Conservation (phyloP, 352 stramenopile species). For the Globisporangium emineosum region DNA sequence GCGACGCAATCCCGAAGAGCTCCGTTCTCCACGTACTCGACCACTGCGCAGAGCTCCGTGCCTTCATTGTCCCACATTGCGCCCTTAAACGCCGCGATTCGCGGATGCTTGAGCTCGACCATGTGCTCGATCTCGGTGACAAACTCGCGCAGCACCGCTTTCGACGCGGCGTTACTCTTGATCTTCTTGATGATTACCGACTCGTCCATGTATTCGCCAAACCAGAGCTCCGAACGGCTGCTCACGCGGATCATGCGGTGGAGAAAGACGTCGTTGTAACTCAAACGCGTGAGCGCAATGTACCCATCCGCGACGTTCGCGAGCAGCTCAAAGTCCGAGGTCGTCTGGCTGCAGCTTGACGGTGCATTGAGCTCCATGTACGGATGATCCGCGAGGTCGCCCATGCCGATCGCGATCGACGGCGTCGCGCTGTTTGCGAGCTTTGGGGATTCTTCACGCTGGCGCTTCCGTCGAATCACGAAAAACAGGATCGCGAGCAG, state of each 20-base stretch:
- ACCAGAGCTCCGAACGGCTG: slow-evolving; percentile 69
- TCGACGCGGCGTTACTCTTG: slow-evolving; percentile 67
- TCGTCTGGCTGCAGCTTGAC: slow-evolving; percentile 64
- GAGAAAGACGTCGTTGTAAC: slow-evolving; percentile 70
- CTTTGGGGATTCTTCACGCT: slow-evolving; percentile 43
- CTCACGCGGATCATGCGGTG: slow-evolving; percentile 73
- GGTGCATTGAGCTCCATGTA: slow-evolving; percentile 50
- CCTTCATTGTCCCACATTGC: slow-evolving; percentile 73
- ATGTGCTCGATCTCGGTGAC: slow-evolving; percentile 83
- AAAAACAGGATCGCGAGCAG: slow-evolving; percentile 31
- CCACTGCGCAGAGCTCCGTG: slow-evolving; percentile 67
- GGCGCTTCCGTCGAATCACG: slow-evolving; percentile 38
- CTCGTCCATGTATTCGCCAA: slow-evolving; percentile 65
- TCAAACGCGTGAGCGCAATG: slow-evolving; percentile 60
- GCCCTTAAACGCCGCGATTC: slow-evolving; percentile 66
- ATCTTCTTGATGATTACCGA: slow-evolving; percentile 80
- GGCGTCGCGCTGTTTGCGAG: slow-evolving; percentile 44
- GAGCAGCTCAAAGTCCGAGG: slow-evolving; percentile 71
- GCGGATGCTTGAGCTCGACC: slow-evolving; percentile 58
- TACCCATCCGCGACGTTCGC: slow-evolving; percentile 64
- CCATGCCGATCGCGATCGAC: slow-evolving; percentile 55
- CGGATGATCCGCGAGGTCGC: slow-evolving; percentile 50
- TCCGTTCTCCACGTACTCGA: slow-evolving; percentile 64
- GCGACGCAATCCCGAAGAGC: slow-evolving; percentile 61
- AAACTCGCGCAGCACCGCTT: slow-evolving; percentile 63